These are phyloP conservation scores for Auricularia heimuer DNA, from an alignment of 768 basidiomycete species.

Conservation along the genomic window DNA sequence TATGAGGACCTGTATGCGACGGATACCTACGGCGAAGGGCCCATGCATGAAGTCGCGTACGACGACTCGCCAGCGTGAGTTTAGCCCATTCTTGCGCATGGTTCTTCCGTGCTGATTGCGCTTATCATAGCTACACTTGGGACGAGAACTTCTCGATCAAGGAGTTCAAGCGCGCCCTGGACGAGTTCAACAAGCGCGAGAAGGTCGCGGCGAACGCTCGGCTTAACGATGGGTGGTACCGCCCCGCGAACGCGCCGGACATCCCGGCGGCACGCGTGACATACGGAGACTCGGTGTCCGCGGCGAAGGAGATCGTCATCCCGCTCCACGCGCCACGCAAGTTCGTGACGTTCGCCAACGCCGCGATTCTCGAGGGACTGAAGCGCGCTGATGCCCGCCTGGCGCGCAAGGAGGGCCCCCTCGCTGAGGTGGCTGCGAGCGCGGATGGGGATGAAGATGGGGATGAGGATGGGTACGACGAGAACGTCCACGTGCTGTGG, in stretches of 20 bases:
- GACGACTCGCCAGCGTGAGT: conserved; percentile 6
- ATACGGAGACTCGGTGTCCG: conserved; percentile 1
- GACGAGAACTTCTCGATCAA: conserved; percentile 4
- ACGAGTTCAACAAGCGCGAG: conserved; percentile 5
- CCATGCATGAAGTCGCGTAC: not conserved
- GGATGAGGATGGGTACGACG: too few species aligned
- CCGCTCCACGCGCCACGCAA: not conserved
- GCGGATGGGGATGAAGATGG: not conserved
- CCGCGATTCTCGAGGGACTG: not conserved
- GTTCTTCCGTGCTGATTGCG: not conserved
- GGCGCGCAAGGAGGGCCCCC: not conserved
- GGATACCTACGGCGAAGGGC: not conserved
- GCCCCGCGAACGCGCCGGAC: not conserved
- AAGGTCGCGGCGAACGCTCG: not conserved
- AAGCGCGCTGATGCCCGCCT: not conserved
- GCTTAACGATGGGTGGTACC: not conserved
- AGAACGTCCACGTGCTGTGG: not conserved
- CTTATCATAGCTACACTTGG: conserved; percentile 3
- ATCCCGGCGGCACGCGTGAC: not conserved
- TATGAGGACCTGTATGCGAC: conserved; percentile 3
- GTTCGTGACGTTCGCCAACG: conserved; percentile 4
- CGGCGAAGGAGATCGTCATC: not conserved
- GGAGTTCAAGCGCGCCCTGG: conserved; percentile 3
- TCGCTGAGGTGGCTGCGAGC: not conserved
- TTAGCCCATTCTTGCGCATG: not conserved